Evolutionary conservation across 1,284 basidiomycete genomes (phyloP), one percentile per base, ranked within the genome.

Genomic region (Ustilago vetiveriae): DNA sequence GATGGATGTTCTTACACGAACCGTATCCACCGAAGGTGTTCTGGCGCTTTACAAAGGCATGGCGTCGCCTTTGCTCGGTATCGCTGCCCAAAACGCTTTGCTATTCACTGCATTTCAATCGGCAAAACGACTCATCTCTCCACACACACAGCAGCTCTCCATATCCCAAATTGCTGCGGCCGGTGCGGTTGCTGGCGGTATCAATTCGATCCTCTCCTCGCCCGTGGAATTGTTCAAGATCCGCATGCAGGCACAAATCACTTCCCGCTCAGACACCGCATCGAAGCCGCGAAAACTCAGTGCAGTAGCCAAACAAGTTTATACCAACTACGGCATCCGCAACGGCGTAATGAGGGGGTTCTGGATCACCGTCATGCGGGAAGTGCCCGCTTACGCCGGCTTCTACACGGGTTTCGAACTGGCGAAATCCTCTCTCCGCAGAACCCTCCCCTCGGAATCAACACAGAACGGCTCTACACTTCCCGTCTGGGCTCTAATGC

Each of bases 191-290:
- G 95, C 95, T 0, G 94, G 94, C 14, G 92, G 91, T 0, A 88
- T 87, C 0, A 96, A 98, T 77, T 88, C 93, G 19, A 83, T 96
- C 14, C 86, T 76, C 8, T 51, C 51, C 0, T 91, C 90, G 81
- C 94, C 95, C 16, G 60, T 74, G n/a, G 71, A 77, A 40, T 37
- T 75, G 24, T 90, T 91, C 83, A 92, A 94, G 84, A 92, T 98
- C 41, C 88, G 92, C n/a, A 96, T 97, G 94, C 94, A 98, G 83
- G 93, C 92, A 5, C 92, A 94, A 78, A 93, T 92, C 72, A 91
- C 40, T 6, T 47, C 49, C 5, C 36, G 36, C 8, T 10, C 6
- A 9, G 1, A 2, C 36, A 19, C 10, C 16, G 6, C 36, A 35
- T 17, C 36, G 82, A 82, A 46, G 82, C 80, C 14, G 86, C 85